Evolutionary conservation across 441 rosid genomes (phyloP), one percentile per base, ranked within the genome.

Genomic region (Mallotus repandus): DNA sequence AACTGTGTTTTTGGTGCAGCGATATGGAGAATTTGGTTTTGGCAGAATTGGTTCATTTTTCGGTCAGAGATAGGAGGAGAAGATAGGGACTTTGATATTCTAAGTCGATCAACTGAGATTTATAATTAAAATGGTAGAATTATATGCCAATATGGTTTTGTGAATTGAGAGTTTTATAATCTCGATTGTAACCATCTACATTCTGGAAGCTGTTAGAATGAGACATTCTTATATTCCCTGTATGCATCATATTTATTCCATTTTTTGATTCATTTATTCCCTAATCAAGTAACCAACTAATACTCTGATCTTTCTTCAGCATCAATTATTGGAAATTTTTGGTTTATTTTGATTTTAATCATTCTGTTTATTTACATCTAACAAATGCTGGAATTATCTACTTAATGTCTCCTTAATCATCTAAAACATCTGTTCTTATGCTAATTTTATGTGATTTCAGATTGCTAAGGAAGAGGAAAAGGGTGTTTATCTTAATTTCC

Each of bases 381-480:
- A 45, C 48, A 71, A 7, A 5, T 16, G 19, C 45, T 73, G 65
- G 58, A 60, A 9, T 25, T 7, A 32, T 77, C 49, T 25, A 64
- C 12, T 73, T 59, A 6, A 43, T 25, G 19, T 72, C 53, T 75
- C 64, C n/a, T 54, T 35, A 18, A 15, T 68, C 43, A 25, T 72
- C 66, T 72, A 41, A 63, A 58, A 15, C 68, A 14, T 15, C 3
- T 21, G 49, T 41, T 38, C 70, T 50, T 14, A 63, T 56, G 29
- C 50, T 59, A 35, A 45, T 59, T 66, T 56, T 70, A 38, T 72
- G n/a, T 41, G 18, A 60, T 78, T 85, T 63, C 96, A 96, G 98
- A 96, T 96, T 81, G 99, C 98, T 11, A 96, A 87, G 83, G 98
- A 94, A 85, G 98, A 96, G 84, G 98, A 96, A 74, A 96, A 94